phyloP scores from a whole-genome alignment of 176 grass and related monocot species.

The Oryza australiensis region DNA sequence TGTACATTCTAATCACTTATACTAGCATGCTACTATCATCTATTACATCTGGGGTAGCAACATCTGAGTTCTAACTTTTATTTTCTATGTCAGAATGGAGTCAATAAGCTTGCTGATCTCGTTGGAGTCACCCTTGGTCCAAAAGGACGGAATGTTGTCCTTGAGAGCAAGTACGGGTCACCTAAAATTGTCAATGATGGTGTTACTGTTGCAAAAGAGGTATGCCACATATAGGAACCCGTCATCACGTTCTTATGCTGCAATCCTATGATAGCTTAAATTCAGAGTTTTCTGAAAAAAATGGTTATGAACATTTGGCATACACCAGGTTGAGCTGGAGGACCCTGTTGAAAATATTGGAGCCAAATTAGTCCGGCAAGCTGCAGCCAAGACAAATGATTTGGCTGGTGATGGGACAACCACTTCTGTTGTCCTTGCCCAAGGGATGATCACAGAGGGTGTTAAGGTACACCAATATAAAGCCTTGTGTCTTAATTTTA shows the following conservation, averaged over 20 bases:
- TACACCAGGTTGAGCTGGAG: constrained; percentile 74
- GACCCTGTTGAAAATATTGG: constrained; percentile 95
- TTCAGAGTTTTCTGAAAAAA: neutral
- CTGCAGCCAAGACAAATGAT: constrained; percentile 69
- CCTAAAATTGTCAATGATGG: constrained; percentile 68
- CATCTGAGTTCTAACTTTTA: neutral
- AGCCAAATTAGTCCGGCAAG: constrained; percentile 85
- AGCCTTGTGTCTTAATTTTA: neutral
- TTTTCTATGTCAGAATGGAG: constrained; percentile 44
- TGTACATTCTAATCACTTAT: neutral
- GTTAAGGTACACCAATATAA: constrained; percentile 48
- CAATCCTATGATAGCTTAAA: neutral
- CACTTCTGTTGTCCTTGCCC: constrained; percentile 63
- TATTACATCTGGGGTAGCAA: neutral
- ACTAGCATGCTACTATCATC: neutral
- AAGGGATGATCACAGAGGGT: constrained; percentile 63
- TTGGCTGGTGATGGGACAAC: constrained; percentile 68
- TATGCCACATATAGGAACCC: neutral
- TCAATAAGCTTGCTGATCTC: constrained; percentile 75
- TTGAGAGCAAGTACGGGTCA: constrained; percentile 73
- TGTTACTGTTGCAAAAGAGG: constrained; percentile 52
- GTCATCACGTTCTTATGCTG: neutral
- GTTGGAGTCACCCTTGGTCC: constrained; percentile 78
- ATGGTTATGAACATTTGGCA: neutral
- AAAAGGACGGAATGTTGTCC: constrained; percentile 62